Conservation (phyloP, 768 basidiomycete species). For the Leccinum subgranulosum region DNA sequence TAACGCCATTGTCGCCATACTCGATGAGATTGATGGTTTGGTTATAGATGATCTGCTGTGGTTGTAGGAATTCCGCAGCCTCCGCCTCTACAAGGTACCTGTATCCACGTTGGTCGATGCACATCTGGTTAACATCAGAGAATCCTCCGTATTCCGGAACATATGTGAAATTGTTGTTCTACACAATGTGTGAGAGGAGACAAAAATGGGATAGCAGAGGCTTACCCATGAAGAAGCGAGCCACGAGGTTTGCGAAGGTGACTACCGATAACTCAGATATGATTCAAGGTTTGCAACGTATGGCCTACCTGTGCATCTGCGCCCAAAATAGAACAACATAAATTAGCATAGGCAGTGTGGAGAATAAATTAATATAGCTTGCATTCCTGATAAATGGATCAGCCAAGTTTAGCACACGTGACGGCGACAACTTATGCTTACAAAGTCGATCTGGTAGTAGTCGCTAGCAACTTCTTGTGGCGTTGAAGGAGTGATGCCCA, state of each 20-base stretch:
- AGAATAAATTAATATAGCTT: slow-evolving; percentile 6
- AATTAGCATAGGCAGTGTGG: not conserved
- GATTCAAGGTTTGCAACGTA: not conserved
- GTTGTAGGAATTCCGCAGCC: slow-evolving; percentile 51
- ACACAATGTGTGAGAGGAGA: not conserved
- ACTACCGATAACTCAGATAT: slow-evolving; percentile 39
- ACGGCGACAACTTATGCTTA: slow-evolving; percentile 2
- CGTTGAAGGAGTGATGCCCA: slow-evolving; percentile 43
- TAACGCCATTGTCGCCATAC: slow-evolving; percentile 44
- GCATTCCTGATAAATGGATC: slow-evolving; percentile 26
- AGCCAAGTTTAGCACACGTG: not conserved
- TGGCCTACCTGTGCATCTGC: slow-evolving; percentile 29
- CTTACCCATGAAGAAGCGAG: slow-evolving; percentile 63
- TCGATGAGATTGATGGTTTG: slow-evolving; percentile 47
- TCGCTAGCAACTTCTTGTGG: slow-evolving; percentile 51
- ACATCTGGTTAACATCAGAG: slow-evolving; percentile 50
- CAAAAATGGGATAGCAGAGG: not conserved
- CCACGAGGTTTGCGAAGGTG: slow-evolving; percentile 62
- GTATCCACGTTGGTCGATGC: slow-evolving; percentile 63
- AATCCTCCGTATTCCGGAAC: slow-evolving; percentile 53
- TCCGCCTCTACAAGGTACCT: slow-evolving; percentile 54
- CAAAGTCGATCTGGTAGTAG: slow-evolving; percentile 50
- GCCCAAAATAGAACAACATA: not conserved
- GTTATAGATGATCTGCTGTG: slow-evolving; percentile 46
- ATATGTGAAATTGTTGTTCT: slow-evolving; percentile 65